These are phyloP conservation scores for Stachybotrys elegans DNA, from an alignment of 2,329 filamentous ascomycete genomes.

Conservation along the genomic window DNA sequence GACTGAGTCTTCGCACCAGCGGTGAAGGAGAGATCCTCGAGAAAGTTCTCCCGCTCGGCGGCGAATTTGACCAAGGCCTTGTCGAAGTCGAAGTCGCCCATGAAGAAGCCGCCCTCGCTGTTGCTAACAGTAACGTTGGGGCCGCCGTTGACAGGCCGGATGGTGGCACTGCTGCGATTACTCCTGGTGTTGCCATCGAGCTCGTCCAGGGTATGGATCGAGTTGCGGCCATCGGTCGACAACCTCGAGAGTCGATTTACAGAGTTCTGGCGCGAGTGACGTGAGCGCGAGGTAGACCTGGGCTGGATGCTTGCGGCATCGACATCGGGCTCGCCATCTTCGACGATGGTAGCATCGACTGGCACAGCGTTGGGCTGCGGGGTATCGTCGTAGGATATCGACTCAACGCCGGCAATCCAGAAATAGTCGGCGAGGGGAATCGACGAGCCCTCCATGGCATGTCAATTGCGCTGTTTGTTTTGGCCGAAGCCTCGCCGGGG, in stretches of 20 bases:
- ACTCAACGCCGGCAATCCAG: constrained; percentile 69
- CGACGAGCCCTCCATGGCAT: constrained; percentile 57
- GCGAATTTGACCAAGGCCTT: constrained; percentile 91
- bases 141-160: constrained; percentile 38
- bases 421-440: constrained; percentile 69
- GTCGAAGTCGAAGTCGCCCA: constrained; percentile 84
- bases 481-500: not conserved
- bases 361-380: constrained; percentile 25
- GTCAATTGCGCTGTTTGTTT: constrained; percentile 23
- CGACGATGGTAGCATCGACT: constrained; percentile 55
- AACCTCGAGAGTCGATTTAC: constrained; percentile 53
- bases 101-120: constrained; percentile 28
- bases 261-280: constrained; percentile 59
- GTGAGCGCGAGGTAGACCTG: constrained; percentile 30
- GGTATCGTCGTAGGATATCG: constrained; percentile 58
- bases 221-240: constrained; percentile 44
- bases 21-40: constrained; percentile 86
- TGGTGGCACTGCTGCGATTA: constrained; percentile 63
- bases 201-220: constrained; percentile 54
- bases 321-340: constrained; percentile 56
- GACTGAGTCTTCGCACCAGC: constrained; percentile 73
- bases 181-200: constrained; percentile 53
- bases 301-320: constrained; percentile 22
- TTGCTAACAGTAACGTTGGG: constrained; percentile 13
- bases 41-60: constrained; percentile 86